Base-by-base conservation (phyloP, 2,329 filamentous ascomycete genomes). In the Pseudogymnoascus sp. region DNA sequence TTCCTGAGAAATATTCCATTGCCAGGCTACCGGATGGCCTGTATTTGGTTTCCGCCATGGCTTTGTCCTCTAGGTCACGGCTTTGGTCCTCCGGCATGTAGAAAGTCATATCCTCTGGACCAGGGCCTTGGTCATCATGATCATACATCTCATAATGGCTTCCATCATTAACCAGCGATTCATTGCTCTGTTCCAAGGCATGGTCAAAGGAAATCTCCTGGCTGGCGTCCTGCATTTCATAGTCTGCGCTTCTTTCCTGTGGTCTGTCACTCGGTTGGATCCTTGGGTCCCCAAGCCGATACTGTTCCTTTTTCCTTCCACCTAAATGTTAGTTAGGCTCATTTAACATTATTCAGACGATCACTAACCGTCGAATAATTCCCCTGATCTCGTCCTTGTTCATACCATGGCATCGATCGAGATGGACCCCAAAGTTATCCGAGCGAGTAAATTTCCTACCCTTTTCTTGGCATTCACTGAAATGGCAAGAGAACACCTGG, bases 341-440 rank as follows among this genome's bases (percentile, higher is more conserved):
- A 39, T 61, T 61, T 2, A 37, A 23, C 34, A 34, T 61, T 34
- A 29, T 64, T 36, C 10, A 64, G 60, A 60, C 14, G 18, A 12
- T 37, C 29, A 70, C 76, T 70, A 75, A 84, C 83, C 70, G 75
- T 67, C 73, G 74, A 60, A 85, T 75, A 5, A 85, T 71, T 1
- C 76, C 71, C 0, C 78, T 71, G 0, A 75, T 68, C 64, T 80
- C 73, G 42, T 79, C 75, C 4, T 79, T 72, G 1, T 71, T 29
- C 2, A 74, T 72, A 0, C 67, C 66, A 72, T 96, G 92, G 69
- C 90, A 85, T 10, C 87, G 83, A 60, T 77, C 79, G 54, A 96
- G 80, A 72, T 97, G 93, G 37, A 88, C 85, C 66, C 87, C 87
- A 73, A 96, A 96, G 71, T 97, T 97, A 74, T 97, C 93, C 61